phyloP scores from a whole-genome alignment of 2,329 filamentous ascomycete species.

The Byssoonygena ceratinophila region DNA sequence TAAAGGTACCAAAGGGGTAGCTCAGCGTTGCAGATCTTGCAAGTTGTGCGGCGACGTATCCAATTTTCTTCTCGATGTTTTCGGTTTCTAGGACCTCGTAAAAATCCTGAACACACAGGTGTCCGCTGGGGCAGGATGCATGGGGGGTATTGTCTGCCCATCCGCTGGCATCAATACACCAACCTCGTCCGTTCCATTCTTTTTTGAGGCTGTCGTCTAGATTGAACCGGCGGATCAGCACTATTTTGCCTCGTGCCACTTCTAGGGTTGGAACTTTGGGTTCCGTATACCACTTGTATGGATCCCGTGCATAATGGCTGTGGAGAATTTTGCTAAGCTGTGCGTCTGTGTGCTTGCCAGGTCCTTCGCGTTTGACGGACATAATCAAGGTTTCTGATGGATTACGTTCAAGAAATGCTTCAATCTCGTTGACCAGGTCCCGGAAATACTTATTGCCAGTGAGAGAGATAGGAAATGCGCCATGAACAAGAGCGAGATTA shows the following conservation, averaged over 20 bases:
- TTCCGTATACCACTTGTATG: slow-evolving; percentile 64
- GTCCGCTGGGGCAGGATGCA: slow-evolving; percentile 56
- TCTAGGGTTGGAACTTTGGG: slow-evolving; percentile 67
- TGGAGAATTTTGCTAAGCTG: slow-evolving; percentile 65
- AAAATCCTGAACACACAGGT: slow-evolving; percentile 84
- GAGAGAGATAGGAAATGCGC: slow-evolving; percentile 76
- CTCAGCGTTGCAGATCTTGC: slow-evolving; percentile 53
- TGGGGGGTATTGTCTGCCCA: slow-evolving; percentile 89
- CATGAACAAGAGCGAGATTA: slow-evolving; percentile 72
- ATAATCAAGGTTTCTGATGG: slow-evolving; percentile 75
- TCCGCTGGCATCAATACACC: slow-evolving; percentile 48
- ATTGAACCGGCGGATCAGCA: slow-evolving; percentile 71
- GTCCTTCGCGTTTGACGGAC: slow-evolving; percentile 82
- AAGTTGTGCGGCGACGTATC: slow-evolving; percentile 62
- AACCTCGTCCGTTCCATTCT: slow-evolving; percentile 42
- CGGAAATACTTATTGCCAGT: slow-evolving; percentile 70
- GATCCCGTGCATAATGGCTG: slow-evolving; percentile 51
- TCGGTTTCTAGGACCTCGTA: slow-evolving; percentile 71
- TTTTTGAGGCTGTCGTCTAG: slow-evolving; percentile 43
- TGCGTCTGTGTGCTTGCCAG: slow-evolving; percentile 66
- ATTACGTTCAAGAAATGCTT: slow-evolving; percentile 65
- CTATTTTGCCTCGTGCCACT: slow-evolving; percentile 67
- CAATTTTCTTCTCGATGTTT: slow-evolving; percentile 72
- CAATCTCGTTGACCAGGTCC: slow-evolving; percentile 58
- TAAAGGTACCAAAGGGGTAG: slow-evolving; percentile 29